Conservation (phyloP, 2,329 filamentous ascomycete species). For the Monilinia vaccinii-corymbosi region DNA sequence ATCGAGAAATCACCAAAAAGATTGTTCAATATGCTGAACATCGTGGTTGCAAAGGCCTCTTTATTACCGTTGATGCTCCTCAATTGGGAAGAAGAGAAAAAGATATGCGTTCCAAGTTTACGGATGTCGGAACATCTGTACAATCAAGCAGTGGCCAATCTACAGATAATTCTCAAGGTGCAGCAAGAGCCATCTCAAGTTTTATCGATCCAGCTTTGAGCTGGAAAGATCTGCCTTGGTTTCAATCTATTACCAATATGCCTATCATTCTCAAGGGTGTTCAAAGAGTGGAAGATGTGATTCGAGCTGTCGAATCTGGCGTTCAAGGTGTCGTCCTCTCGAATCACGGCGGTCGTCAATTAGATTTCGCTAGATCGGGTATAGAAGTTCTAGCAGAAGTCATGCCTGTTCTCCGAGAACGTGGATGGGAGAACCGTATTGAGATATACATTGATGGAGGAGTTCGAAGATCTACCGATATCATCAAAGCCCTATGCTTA, state of each 20-base stretch:
- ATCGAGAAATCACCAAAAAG: constrained; percentile 78
- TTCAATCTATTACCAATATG: constrained; percentile 81
- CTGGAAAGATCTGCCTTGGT: constrained; percentile 95
- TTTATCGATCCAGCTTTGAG: constrained; percentile 94
- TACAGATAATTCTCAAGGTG: constrained; percentile 84
- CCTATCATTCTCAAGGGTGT: constrained; percentile 95
- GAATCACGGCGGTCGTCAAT: constrained; percentile 91
- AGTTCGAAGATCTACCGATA: constrained; percentile 81
- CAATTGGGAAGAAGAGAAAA: constrained; percentile 93
- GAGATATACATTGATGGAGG: constrained; percentile 91
- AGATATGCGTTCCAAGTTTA: constrained; percentile 93
- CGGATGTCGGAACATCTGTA: constrained; percentile 72
- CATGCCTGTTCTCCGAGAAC: constrained; percentile 72
- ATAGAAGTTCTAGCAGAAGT: constrained; percentile 90
- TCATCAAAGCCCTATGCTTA: constrained; percentile 88
- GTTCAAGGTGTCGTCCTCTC: constrained; percentile 87
- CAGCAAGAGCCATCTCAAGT: constrained; percentile 84
- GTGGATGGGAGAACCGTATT: constrained; percentile 64
- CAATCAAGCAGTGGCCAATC: constrained; percentile 57
- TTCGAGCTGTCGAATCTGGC: constrained; percentile 72
- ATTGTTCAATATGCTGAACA: constrained; percentile 89
- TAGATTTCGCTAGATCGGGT: constrained; percentile 82
- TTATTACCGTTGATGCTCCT: constrained; percentile 97
- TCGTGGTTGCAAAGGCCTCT: constrained; percentile 88
- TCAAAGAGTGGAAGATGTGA: constrained; percentile 89